These are phyloP conservation scores for Pterulicium gracile DNA, from an alignment of 1,284 basidiomycete genomes.

Conservation along the genomic window DNA sequence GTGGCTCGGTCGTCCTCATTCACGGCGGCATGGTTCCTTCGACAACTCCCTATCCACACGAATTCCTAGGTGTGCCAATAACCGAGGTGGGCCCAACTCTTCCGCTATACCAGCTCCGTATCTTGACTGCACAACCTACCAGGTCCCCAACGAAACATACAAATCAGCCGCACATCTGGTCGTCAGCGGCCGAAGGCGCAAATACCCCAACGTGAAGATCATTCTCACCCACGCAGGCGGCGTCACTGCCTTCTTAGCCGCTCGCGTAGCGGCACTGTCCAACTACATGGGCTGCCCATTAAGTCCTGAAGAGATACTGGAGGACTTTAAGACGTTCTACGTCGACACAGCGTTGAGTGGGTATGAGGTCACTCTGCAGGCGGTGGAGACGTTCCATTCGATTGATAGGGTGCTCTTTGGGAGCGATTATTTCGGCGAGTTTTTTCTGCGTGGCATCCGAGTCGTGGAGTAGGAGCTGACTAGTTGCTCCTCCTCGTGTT, in stretches of 20 bases:
- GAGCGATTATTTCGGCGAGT: constrained; percentile 62
- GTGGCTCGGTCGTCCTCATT: constrained; percentile 50
- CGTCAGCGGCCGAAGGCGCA: constrained; percentile 54
- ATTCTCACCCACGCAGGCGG: constrained; percentile 65
- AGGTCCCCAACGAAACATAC: constrained; percentile 72
- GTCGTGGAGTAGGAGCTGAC: constrained; percentile 1
- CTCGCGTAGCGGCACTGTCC: constrained; percentile 55
- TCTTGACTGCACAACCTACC: constrained; percentile 8
- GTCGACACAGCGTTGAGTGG: constrained; percentile 59
- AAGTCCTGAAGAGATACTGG: constrained; percentile 45
- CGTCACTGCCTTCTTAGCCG: constrained; percentile 43
- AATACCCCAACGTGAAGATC: constrained; percentile 44
- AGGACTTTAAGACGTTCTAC: constrained; percentile 59
- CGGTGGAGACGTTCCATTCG: constrained; percentile 36
- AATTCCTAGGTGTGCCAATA: constrained; percentile 52
- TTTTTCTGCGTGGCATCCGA: constrained; percentile 1
- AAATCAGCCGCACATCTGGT: constrained; percentile 69
- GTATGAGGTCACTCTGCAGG: constrained; percentile 35
- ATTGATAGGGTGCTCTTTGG: constrained; percentile 48
- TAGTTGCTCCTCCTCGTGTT: constrained; percentile 6
- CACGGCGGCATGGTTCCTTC: constrained; percentile 59
- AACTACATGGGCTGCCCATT: constrained; percentile 55
- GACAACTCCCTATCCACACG: constrained; percentile 49
- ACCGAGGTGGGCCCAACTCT: constrained; percentile 36
- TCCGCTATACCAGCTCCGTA: constrained; percentile 4